A percentile compares a stretch with the other conserved stretches of the same genome.
These are phyloP conservation scores for Ilex aquifolium DNA, from an alignment of 257 asterid genomes.

Conservation along the genomic window DNA sequence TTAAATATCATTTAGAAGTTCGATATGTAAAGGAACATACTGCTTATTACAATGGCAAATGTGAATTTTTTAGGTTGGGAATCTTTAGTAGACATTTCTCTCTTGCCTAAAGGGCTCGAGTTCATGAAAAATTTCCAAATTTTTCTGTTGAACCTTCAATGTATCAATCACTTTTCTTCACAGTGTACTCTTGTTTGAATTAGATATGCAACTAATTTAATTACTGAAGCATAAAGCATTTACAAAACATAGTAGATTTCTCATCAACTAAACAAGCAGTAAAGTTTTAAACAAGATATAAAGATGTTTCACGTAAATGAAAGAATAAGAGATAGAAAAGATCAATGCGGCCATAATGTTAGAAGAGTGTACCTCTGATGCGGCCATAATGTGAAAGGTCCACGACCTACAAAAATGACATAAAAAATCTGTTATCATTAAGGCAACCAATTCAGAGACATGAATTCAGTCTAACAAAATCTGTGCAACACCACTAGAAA, in stretches of 20 bases:
- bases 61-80: too few relatives aligned
- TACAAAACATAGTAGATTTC: not conserved
- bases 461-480: conserved; percentile 10
- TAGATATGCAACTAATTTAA: not conserved
- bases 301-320: not conserved
- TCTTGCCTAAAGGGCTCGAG: too few relatives aligned
- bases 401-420: conserved; percentile 46
- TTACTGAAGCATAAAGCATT: not conserved
- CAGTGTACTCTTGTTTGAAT: too few relatives aligned
- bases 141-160: too few relatives aligned
- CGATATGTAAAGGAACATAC: too few relatives aligned
- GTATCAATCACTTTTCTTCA: too few relatives aligned
- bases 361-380: conserved; percentile 68
- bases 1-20: too few relatives aligned
- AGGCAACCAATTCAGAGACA: conserved; percentile 14
- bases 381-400: conserved; percentile 88
- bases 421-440: not conserved
- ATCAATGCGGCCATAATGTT: not conserved
- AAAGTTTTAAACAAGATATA: not conserved
- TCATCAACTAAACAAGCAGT: not conserved
- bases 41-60: too few relatives aligned
- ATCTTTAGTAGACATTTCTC: too few relatives aligned
- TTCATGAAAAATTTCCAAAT: too few relatives aligned
- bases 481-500: too few relatives aligned
- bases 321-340: not conserved